Percentiles rank a stretch among this genome's conserved stretches.
Conservation (phyloP, 208 protist species). For the Naegleria fowleri region DNA sequence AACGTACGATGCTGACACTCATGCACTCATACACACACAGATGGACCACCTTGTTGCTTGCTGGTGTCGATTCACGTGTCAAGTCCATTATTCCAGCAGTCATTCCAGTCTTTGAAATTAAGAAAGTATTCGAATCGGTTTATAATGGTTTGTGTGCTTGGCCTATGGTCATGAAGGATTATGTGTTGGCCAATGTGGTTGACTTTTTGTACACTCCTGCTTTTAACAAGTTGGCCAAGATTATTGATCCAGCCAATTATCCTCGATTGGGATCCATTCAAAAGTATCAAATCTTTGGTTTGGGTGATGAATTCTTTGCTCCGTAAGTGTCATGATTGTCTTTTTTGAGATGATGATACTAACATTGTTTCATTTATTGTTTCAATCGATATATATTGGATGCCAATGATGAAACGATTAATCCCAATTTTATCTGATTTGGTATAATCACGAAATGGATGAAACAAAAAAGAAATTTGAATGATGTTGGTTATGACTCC, state of each 20-base stretch:
- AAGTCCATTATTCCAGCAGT: not conserved
- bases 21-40: too few relatives aligned
- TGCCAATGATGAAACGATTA: too few relatives aligned
- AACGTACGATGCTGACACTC: too few relatives aligned
- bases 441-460: too few relatives aligned
- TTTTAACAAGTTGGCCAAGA: not conserved
- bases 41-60: conserved; percentile 47
- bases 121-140: not conserved
- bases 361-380: too few relatives aligned
- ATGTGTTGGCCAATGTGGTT: not conserved
- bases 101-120: not conserved
- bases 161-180: not conserved
- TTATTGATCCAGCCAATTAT: not conserved
- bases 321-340: not conserved
- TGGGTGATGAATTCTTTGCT: not conserved
- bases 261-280: not conserved
- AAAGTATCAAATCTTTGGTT: not conserved
- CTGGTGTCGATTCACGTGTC: not conserved
- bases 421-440: too few relatives aligned
- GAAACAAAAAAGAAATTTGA: too few relatives aligned
- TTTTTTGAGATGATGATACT: too few relatives aligned
- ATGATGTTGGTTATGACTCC: not conserved
- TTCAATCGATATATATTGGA: too few relatives aligned
- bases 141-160: not conserved
- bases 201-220: not conserved